A percentile compares a stretch with the other conserved stretches of the same genome.
Evolutionary conservation across 2,329 filamentous ascomycete species (phyloP).

Genomic region (Cyphellophora europaea): DNA sequence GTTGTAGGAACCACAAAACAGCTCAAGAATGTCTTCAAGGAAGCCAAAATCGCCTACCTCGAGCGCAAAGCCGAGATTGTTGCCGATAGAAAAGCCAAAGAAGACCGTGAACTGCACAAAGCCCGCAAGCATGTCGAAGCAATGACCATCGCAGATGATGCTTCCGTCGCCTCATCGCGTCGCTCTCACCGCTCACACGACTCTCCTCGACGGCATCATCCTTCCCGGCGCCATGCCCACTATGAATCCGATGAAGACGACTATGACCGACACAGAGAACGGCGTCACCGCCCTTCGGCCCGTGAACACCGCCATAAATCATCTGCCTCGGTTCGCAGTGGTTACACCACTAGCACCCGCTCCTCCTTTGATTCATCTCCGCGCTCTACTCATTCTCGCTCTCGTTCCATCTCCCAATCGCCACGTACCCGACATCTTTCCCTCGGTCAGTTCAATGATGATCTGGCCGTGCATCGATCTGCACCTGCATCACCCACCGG

Average conservation of each 20-base stretch:
- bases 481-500: constrained; percentile 22
- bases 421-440: constrained; percentile 1
- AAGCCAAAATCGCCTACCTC: constrained; percentile 78
- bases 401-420: background rate
- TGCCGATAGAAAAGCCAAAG: constrained; percentile 54
- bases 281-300: constrained; percentile 3
- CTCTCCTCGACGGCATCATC: constrained; percentile 7
- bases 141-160: constrained; percentile 37
- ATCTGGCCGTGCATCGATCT: constrained; percentile 15
- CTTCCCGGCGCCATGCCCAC: constrained; percentile 1
- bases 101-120: constrained; percentile 51
- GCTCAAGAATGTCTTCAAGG: constrained; percentile 80
- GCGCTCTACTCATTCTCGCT: background rate
- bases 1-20: constrained; percentile 88
- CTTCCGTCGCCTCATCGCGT: constrained; percentile 20
- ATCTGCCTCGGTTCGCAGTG: constrained; percentile 7
- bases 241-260: constrained; percentile 1
- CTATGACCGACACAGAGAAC: constrained; percentile 17
- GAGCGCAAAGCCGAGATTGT: constrained; percentile 79
- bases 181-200: constrained; percentile 4
- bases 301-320: constrained; percentile 5
- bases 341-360: background rate
- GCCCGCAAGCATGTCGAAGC: constrained; percentile 34
- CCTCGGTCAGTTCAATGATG: constrained; percentile 18
- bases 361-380: background rate